Evolutionary conservation across 495 filamentous ascomycete genomes (phyloP).

Genomic region (Trypethelium eluteriae): DNA sequence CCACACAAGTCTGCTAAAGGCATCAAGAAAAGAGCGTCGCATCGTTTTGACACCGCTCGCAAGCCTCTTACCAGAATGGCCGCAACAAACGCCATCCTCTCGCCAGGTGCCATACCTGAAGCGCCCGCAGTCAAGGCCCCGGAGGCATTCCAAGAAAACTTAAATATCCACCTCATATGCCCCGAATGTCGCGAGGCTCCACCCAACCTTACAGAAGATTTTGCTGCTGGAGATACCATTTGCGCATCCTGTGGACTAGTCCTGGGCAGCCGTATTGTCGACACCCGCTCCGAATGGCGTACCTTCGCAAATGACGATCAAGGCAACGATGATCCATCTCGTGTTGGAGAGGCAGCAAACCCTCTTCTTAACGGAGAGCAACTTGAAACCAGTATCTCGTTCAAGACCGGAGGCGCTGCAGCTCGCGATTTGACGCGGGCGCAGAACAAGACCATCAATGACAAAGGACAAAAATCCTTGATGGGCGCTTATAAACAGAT

Average conservation of each 20-base stretch:
- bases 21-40: conserved; percentile 36
- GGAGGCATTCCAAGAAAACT: conserved; percentile 60
- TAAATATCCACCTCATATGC: conserved; percentile 76
- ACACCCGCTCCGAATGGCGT: conserved; percentile 95
- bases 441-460: conserved; percentile 73
- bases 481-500: conserved; percentile 85
- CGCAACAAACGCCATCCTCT: conserved; percentile 31
- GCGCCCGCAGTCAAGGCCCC: conserved; percentile 19
- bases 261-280: conserved; percentile 79
- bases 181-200: conserved; percentile 84
- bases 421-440: conserved; percentile 74
- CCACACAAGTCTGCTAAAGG: conserved; percentile 39
- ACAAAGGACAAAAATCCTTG: conserved; percentile 77
- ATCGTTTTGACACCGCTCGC: conserved; percentile 27
- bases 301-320: conserved; percentile 98
- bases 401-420: conserved; percentile 58
- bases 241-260: conserved; percentile 91
- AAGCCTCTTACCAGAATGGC: conserved; percentile 29
- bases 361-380: conserved; percentile 83
- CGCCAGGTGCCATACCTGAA: conserved; percentile 35
- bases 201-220: conserved; percentile 87
- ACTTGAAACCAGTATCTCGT: conserved; percentile 83
- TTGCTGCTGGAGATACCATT: conserved; percentile 83
- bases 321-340: conserved; percentile 85
- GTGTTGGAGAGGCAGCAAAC: conserved; percentile 90